Percentiles rank a stretch among this genome's conserved stretches.
Conservation (phyloP, 164 flowering plant species). For the Sextonia rubra region DNA sequence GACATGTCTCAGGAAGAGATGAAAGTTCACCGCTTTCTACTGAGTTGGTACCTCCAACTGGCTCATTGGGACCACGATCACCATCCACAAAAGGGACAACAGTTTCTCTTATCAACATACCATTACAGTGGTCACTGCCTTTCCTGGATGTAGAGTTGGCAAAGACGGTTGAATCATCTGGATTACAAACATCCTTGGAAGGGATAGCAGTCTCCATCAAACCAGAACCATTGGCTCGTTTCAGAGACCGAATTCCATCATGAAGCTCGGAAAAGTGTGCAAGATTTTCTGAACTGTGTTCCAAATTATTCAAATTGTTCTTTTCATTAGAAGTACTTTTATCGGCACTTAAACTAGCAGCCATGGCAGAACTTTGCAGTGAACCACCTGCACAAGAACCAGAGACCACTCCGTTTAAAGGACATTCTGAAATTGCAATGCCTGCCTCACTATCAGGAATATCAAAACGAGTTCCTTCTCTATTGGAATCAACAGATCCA, state of each 20-base stretch:
- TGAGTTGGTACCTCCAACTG: slow-evolving; percentile 11
- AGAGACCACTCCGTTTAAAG: slow-evolving; percentile 14
- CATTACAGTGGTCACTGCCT: slow-evolving; percentile 16
- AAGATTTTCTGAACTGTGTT: slow-evolving; percentile 15
- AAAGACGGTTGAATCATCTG: slow-evolving; percentile 12
- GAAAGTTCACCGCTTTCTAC: slow-evolving; percentile 15
- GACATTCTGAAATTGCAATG: slow-evolving; percentile 5
- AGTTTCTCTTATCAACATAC: slow-evolving; percentile 14
- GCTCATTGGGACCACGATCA: slow-evolving; percentile 11
- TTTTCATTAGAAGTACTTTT: slow-evolving; percentile 15
- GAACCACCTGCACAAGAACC: slow-evolving; percentile 13
- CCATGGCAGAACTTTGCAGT: slow-evolving; percentile 14
- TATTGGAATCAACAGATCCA: slow-evolving; percentile 12
- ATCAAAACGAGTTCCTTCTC: slow-evolving; percentile 12
- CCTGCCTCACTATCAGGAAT: slow-evolving; percentile 15
- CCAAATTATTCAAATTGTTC: slow-evolving; percentile 14
- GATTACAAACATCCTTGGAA: slow-evolving; percentile 15
- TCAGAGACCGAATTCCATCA: slow-evolving; percentile 21
- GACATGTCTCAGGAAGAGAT: slow-evolving; percentile 35
- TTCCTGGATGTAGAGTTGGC: slow-evolving; percentile 15
- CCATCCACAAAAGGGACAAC: slow-evolving; percentile 13
- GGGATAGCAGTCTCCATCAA: slow-evolving; percentile 3
- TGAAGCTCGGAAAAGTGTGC: slow-evolving; percentile 11
- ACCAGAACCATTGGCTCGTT: slow-evolving; percentile 36
- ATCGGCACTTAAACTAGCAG: slow-evolving; percentile 12